Evolutionary conservation across 2,329 filamentous ascomycete species (phyloP), one percentile per base, ranked within the genome.

Genomic region (Emericellopsis atlantica): DNA sequence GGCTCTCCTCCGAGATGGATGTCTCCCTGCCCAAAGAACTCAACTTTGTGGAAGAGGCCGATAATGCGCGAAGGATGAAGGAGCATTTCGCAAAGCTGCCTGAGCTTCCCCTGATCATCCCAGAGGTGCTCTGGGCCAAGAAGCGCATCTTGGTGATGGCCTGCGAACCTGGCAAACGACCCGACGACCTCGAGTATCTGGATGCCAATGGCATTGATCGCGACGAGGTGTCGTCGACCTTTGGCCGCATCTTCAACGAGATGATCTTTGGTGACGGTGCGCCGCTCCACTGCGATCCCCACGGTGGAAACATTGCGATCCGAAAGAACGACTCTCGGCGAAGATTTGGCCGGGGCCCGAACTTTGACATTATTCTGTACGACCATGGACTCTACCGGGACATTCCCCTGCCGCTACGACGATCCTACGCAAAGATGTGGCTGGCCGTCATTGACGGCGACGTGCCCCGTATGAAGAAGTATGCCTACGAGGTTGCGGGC

Each of bases 381-480:
- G 92, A 98, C 55, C 92, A 98, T 59, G 93, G 92, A 3, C 72
- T 98, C 3, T 98, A 98, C 62, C 84, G 93, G 43, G 86, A 94
- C 50, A 96, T 96, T 40, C 85, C 89, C 0, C 67, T 79, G 43
- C 64, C 76, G 2, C 64, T 95, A 23, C 81, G 88, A 40, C 78
- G 88, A 21, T 85, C 82, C 15, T 98, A 98, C 53, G 92, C 92
- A 40, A 94, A 95, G 61, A 83, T 98, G 57, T 98, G 92, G 92
- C 78, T 98, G 10, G 89, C 92, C 5, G 86, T 98, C 21, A 83
- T 98, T 40, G 86, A 96, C 50, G 83, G 84, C 1, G 86, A 98
- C 54, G 81, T 95, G 62, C 62, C 71, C 4, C 70, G 72, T 16
- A 98, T 98, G 92, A 82, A 87, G 49, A 79, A 81, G 52, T 94